Evolutionary conservation across 2,329 filamentous ascomycete genomes (phyloP), one percentile per base, ranked within the genome.

Genomic region (Fusarium scirpi): DNA sequence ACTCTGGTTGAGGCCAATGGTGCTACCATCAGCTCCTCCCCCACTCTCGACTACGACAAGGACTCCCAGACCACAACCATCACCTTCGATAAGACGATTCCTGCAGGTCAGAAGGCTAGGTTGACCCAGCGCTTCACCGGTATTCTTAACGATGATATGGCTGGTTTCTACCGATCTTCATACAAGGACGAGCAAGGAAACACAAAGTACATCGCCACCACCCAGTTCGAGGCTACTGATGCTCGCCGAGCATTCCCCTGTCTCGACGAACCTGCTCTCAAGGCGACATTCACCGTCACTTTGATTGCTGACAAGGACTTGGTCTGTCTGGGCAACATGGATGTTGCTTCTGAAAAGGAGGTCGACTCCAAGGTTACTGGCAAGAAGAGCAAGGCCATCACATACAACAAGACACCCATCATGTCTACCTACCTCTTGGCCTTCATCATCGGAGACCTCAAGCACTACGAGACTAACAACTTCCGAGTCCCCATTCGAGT

Each of bases 401-500:
- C 91, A 69, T 98, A 98, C 87, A 95, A 94, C 85, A 93, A 91
- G 77, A 95, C 94, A 2, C 95, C 95, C 3, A 86, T 92, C 73
- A 98, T 98, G 95, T 98, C 95, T 8, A 98, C 95, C 6, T 98
- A 98, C 80, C 90, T 98, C 25, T 83, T 98, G 55, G 95, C 95
- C 13, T 98, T 98, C 80, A 93, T 98, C 73, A 90, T 98, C 61
- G 94, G 94, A 71, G 94, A 98, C 80, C 90, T 98, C 73, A 95
- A 97, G 80, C 94, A 94, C 77, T 94, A 97, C 73, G 94, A 98
- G 84, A 96, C 93, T 16, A 94, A 93, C 71, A 89, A 90, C 62
- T 98, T 98, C 87, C 91, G 95, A 60, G 90, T 98, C 8, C 95
- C 95, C 15, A 91, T 98, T 70, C 89, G 95, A 72, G 94, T 98